These are phyloP conservation scores for Monosporascus sp. DNA, from an alignment of 2,329 filamentous ascomycete species.

Conservation along the genomic window DNA sequence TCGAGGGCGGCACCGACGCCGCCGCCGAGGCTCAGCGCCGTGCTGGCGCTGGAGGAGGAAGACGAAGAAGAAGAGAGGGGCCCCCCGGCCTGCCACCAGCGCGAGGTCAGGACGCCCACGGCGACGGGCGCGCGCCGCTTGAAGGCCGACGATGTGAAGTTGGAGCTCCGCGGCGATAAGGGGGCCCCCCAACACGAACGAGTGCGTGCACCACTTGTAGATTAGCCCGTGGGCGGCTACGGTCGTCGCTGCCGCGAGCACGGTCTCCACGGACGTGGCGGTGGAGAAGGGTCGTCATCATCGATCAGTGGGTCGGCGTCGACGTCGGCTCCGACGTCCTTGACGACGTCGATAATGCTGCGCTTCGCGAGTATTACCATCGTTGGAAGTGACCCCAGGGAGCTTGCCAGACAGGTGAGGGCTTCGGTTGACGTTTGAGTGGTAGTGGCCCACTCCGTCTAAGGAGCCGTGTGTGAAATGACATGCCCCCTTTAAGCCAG, in stretches of 20 bases:
- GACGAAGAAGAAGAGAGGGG: neutral
- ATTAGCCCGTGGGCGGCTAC: constrained; percentile 5
- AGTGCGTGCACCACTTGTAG: constrained; percentile 9
- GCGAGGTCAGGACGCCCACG: constrained; percentile 1
- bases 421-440: neutral
- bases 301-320: neutral
- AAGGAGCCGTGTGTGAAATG: neutral
- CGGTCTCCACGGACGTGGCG: constrained; percentile 2
- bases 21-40: neutral
- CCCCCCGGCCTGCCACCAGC: neutral
- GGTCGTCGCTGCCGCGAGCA: constrained; percentile 9
- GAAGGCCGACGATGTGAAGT: constrained; percentile 7
- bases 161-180: neutral
- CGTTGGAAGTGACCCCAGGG: too few species aligned
- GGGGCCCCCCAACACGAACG: neutral
- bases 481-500: neutral
- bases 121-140: constrained; percentile 3
- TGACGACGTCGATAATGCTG: neutral
- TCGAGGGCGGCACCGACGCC: neutral
- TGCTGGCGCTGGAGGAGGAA: neutral
- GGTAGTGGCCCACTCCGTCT: neutral
- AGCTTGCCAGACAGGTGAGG: neutral
- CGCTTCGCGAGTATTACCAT: neutral
- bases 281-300: neutral
- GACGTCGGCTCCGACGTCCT: neutral